Conservation (phyloP, 495 filamentous ascomycete species). For the Astrothelium macrocarpum region DNA sequence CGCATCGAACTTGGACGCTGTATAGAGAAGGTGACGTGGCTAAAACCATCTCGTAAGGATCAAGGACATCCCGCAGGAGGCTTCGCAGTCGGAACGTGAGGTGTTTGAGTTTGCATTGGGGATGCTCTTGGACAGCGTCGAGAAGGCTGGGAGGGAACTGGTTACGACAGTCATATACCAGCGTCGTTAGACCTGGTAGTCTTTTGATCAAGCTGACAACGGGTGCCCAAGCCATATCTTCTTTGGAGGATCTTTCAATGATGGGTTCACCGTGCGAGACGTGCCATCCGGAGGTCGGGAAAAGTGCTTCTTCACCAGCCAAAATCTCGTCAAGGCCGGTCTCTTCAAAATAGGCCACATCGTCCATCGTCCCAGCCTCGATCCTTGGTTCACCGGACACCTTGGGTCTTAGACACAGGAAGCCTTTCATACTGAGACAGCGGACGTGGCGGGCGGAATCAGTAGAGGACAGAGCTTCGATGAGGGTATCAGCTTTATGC, state of each 20-base stretch:
- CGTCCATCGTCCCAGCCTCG: conserved; percentile 7
- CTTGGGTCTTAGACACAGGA: conserved; percentile 11
- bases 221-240: conserved; percentile 16
- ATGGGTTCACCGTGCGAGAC: conserved; percentile 14
- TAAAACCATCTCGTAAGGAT: conserved; percentile 18
- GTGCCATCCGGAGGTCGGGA: neutral
- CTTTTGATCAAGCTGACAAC: conserved; percentile 12
- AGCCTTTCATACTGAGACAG: conserved; percentile 11
- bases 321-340: conserved; percentile 15
- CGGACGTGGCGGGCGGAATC: conserved; percentile 11
- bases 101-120: conserved; percentile 16
- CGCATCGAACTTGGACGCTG: conserved; percentile 11
- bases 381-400: neutral
- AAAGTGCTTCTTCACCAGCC: conserved; percentile 8
- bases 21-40: conserved; percentile 19
- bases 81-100: conserved; percentile 17
- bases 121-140: conserved; percentile 13
- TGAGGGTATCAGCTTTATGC: conserved; percentile 9
- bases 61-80: conserved; percentile 13
- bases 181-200: conserved; percentile 8
- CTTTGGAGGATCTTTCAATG: conserved; percentile 15
- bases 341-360: neutral
- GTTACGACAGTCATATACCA: conserved; percentile 15
- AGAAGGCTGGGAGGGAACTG: conserved; percentile 18
- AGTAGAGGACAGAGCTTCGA: conserved; percentile 12